Evolutionary conservation across 192 early-diverging fungal species (phyloP).

Genomic region (Podila clonocystis): DNA sequence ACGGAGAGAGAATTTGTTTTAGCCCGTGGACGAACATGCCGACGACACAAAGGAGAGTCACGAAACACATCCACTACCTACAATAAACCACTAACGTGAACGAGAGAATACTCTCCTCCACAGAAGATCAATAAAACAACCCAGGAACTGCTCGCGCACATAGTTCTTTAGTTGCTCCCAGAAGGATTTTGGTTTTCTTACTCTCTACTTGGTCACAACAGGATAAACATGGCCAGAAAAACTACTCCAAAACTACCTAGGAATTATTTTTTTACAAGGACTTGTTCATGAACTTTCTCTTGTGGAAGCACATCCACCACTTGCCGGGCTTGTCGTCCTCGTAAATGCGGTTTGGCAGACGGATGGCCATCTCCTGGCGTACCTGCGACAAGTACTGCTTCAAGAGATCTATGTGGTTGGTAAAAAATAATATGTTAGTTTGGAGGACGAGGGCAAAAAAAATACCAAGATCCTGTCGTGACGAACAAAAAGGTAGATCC

Average conservation of each 20-base stretch:
- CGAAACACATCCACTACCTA: too few relatives aligned
- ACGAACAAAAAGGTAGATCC: background rate
- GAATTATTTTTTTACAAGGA: slow-evolving; percentile 55
- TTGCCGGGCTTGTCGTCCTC: slow-evolving; percentile 88
- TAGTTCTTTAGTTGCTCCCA: too few relatives aligned
- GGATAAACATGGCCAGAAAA: too few relatives aligned
- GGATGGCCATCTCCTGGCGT: slow-evolving; percentile 85
- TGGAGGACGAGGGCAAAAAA: background rate
- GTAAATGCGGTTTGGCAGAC: slow-evolving; percentile 84
- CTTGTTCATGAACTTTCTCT: slow-evolving; percentile 98
- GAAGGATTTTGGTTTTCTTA: too few relatives aligned
- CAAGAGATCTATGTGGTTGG: slow-evolving; percentile 67
- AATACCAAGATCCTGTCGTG: background rate
- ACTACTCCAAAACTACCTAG: background rate
- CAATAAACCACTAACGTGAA: too few relatives aligned
- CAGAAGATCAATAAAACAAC: too few relatives aligned
- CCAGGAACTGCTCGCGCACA: too few relatives aligned
- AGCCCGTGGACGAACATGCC: too few relatives aligned
- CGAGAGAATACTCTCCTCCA: too few relatives aligned
- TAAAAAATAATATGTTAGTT: background rate
- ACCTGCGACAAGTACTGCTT: slow-evolving; percentile 90
- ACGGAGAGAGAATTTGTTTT: background rate
- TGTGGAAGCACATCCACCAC: slow-evolving; percentile 99
- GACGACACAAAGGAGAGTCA: too few relatives aligned
- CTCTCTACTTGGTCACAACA: too few relatives aligned